Conservation (phyloP, 192 early-diverging fungal genomes). For the Umbelopsis isabellina region DNA sequence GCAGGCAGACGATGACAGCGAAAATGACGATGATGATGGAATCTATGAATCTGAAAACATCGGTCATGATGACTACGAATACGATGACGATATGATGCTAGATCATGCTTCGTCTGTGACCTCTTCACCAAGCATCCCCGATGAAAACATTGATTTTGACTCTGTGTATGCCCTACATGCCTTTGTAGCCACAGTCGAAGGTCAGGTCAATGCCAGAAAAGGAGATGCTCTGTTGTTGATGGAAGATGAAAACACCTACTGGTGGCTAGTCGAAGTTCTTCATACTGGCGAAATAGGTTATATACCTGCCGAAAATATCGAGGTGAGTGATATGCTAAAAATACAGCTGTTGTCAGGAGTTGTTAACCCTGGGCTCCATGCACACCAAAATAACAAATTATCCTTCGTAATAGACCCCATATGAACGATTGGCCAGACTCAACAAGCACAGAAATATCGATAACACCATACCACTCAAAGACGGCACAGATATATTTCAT, state of each 20-base stretch:
- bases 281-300: constrained; percentile 75
- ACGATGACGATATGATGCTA: constrained; percentile 42
- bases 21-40: constrained; percentile 22
- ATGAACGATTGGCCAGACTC: constrained; percentile 73
- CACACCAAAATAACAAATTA: background rate
- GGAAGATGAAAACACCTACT: constrained; percentile 82
- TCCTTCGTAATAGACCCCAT: constrained; percentile 59
- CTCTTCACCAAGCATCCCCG: constrained; percentile 47
- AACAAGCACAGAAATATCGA: constrained; percentile 75
- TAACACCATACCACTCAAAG: constrained; percentile 32
- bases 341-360: background rate
- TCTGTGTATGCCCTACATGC: constrained; percentile 81
- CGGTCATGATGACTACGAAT: constrained; percentile 34
- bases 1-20: constrained; percentile 8
- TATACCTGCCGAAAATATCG: constrained; percentile 85
- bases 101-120: constrained; percentile 44
- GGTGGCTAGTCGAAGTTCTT: constrained; percentile 69
- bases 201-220: constrained; percentile 73
- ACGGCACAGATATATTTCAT: constrained; percentile 32
- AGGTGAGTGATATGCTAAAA: constrained; percentile 43
- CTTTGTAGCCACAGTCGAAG: constrained; percentile 80
- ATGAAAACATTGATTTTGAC: constrained; percentile 70
- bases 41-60: constrained; percentile 28
- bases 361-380: background rate
- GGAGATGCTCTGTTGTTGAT: constrained; percentile 73